Percentiles rank a stretch among this genome's conserved stretches.
Conservation (phyloP, 2,329 filamentous ascomycete genomes). For the Canariomyces notabilis region DNA sequence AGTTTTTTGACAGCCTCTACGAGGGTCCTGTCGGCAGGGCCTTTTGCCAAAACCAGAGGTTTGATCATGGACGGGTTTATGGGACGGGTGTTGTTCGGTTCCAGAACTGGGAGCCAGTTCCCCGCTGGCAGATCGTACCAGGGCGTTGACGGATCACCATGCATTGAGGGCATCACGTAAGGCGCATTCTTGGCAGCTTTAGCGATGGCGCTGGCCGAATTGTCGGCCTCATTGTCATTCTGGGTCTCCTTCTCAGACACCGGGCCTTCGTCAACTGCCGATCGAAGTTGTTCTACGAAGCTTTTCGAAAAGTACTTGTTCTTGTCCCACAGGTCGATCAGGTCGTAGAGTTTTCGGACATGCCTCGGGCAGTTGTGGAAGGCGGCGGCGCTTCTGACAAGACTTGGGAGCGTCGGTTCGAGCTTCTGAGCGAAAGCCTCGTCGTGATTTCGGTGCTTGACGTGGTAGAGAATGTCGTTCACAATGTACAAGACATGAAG, state of each 20-base stretch:
- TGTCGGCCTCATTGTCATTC: constrained; percentile 15
- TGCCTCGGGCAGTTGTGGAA: constrained; percentile 61
- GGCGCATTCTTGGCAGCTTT: constrained; percentile 53
- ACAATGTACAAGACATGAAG: constrained; percentile 74
- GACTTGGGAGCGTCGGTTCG: constrained; percentile 54
- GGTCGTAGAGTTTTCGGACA: constrained; percentile 55
- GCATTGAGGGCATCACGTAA: constrained; percentile 67
- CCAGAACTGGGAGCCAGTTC: constrained; percentile 73
- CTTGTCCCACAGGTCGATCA: constrained; percentile 68
- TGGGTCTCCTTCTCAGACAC: constrained; percentile 4
- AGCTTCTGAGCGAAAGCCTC: constrained; percentile 51
- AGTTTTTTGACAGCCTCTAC: constrained; percentile 65
- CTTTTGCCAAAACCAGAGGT: constrained; percentile 64
- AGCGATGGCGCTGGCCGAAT: constrained; percentile 22
- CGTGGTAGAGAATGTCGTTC: constrained; percentile 72
- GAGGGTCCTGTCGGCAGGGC: constrained; percentile 62
- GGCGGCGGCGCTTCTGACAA: constrained; percentile 55
- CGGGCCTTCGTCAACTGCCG: constrained; percentile 42
- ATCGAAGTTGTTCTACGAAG: constrained; percentile 54
- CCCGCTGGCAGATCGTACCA: constrained; percentile 81
- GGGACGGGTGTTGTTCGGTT: constrained; percentile 67
- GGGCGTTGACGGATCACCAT: constrained; percentile 67
- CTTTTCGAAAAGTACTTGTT: constrained; percentile 55
- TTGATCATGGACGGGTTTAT: constrained; percentile 68
- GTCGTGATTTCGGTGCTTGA: constrained; percentile 46